Percentiles rank a stretch among this genome's conserved stretches.
phyloP scores from a whole-genome alignment of 768 basidiomycete species.

The Termitomyces sp. region DNA sequence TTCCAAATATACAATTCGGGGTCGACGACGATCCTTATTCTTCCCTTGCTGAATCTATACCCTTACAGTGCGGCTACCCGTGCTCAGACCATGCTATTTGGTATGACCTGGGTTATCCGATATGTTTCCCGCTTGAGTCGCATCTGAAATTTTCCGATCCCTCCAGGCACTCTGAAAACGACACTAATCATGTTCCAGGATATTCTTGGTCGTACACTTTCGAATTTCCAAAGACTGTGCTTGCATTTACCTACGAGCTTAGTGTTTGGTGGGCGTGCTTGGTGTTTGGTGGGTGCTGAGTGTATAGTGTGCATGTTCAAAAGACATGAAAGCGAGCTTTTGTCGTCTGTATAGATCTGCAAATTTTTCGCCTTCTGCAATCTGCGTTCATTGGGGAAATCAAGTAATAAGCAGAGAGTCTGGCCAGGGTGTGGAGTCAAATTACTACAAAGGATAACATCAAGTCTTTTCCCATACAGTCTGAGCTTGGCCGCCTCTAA shows the following conservation, averaged over 20 bases:
- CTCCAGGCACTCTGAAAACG: conserved; percentile 36
- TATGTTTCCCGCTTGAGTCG: conserved; percentile 17
- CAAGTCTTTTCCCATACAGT: no score
- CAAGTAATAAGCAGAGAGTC: not conserved
- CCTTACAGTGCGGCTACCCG: conserved; percentile 41
- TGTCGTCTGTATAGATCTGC: not conserved
- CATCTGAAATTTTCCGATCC: conserved; percentile 20
- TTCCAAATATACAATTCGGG: conserved; percentile 21
- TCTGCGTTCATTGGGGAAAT: not conserved
- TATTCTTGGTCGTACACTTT: conserved; percentile 59
- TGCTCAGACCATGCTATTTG: conserved; percentile 69
- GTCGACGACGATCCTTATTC: conserved; percentile 18
- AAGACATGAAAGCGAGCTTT: not conserved
- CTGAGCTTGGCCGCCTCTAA: no score
- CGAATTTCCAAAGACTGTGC: conserved; percentile 48
- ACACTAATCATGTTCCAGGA: conserved; percentile 29
- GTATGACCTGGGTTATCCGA: conserved; percentile 57
- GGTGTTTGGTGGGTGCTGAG: no score
- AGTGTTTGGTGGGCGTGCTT: not conserved
- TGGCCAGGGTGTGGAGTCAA: not conserved
- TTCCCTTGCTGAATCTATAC: no score
- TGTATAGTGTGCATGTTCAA: not conserved
- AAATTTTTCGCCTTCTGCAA: no score
- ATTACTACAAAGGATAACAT: not conserved
- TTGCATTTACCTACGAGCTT: conserved; percentile 14